These are phyloP conservation scores for Kluyveromyces sp. DNA, from an alignment of 1,139 yeast species.

Conservation along the genomic window DNA sequence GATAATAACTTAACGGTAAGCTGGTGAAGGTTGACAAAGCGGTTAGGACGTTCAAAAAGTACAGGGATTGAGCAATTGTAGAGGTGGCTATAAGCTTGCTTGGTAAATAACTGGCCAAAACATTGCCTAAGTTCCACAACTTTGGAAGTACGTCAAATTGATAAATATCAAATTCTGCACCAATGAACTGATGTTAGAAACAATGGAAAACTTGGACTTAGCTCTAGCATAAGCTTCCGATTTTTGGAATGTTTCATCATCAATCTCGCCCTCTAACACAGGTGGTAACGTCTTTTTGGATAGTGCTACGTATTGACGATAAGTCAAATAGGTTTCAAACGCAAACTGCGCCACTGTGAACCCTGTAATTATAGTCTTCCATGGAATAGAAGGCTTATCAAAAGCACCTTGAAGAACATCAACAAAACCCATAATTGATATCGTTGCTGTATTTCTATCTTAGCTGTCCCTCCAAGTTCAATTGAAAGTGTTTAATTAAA, in stretches of 20 bases:
- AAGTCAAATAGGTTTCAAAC: conserved; percentile 66
- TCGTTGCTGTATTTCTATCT: no score
- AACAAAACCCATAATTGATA: conserved; percentile 28
- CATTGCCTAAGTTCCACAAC: conserved; percentile 44
- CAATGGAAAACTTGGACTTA: conserved; percentile 64
- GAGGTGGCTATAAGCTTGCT: conserved; percentile 35
- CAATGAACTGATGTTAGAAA: conserved; percentile 46
- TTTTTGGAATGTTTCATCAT: conserved; percentile 65
- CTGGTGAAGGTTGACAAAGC: conserved; percentile 44
- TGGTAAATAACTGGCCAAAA: conserved; percentile 40
- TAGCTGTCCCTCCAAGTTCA: no score
- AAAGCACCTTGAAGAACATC: conserved; percentile 33
- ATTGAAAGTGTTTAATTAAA: background rate
- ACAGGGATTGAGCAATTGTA: conserved; percentile 58
- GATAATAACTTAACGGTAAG: conserved; percentile 66
- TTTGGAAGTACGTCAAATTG: conserved; percentile 57
- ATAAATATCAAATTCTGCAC: conserved; percentile 51
- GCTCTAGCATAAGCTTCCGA: conserved; percentile 77
- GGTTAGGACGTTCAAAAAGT: conserved; percentile 48
- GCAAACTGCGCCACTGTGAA: conserved; percentile 67
- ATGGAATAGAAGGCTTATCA: conserved; percentile 58
- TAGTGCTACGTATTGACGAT: conserved; percentile 70
- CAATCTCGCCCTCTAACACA: conserved; percentile 56
- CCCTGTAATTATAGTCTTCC: conserved; percentile 71
- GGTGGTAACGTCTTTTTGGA: conserved; percentile 50